phyloP scores from a whole-genome alignment of 106 monocot species.

The Chionographis japonica region DNA sequence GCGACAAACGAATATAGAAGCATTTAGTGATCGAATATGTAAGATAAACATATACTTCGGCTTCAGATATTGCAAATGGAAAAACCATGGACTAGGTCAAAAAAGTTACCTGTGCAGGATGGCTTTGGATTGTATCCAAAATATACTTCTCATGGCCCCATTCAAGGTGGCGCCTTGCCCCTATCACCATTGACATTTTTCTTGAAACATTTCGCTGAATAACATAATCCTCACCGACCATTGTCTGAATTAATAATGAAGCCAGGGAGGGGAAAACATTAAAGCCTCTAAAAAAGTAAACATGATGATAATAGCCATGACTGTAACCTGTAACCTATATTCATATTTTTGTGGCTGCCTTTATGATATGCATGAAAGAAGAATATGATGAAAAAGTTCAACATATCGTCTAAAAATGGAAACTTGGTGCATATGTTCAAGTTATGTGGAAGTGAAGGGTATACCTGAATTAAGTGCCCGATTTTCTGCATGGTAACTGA shows the following conservation, averaged over 20 bases:
- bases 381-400: too few species aligned
- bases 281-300: neutral
- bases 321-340: neutral
- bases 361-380: too few species aligned
- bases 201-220: constrained; percentile 53
- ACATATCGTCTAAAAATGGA: too few species aligned
- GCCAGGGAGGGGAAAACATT: neutral
- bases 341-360: too few species aligned
- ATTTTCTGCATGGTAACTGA: constrained; percentile 95
- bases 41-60: neutral
- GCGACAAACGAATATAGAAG: too few species aligned
- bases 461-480: constrained; percentile 95
- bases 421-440: too few species aligned
- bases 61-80: neutral
- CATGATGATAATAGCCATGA: neutral
- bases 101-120: constrained; percentile 68
- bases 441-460: neutral
- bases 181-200: constrained; percentile 87
- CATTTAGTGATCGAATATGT: neutral
- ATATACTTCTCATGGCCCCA: constrained; percentile 96
- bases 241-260: constrained; percentile 37
- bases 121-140: constrained; percentile 80
- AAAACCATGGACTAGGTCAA: neutral
- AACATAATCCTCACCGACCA: constrained; percentile 56
- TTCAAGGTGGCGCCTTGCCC: constrained; percentile 91